Evolutionary conservation across 129 eudicot species (phyloP).

Genomic region (Flaveria linearis): DNA sequence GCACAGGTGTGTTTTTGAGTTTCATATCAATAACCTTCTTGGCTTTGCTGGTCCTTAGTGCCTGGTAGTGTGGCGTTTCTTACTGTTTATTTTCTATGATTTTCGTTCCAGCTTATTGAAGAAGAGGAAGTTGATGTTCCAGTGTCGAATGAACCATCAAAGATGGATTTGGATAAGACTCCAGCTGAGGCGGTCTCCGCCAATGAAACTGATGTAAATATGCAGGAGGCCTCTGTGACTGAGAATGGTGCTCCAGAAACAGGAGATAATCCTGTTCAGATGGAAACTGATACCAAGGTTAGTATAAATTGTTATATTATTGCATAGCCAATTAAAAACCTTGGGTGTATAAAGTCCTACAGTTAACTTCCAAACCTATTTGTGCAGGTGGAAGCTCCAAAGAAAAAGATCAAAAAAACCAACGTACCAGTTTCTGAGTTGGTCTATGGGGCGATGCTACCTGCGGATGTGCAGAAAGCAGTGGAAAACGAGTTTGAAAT

Average conservation of each 20-base stretch:
- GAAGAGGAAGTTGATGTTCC: constrained; percentile 88
- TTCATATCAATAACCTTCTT: not conserved
- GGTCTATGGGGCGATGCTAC: constrained; percentile 62
- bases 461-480: constrained; percentile 85
- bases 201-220: constrained; percentile 63
- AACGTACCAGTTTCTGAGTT: constrained; percentile 63
- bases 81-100: not conserved
- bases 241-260: constrained; percentile 72
- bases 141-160: constrained; percentile 58
- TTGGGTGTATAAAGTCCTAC: not conserved
- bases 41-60: not conserved
- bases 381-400: constrained; percentile 72
- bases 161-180: constrained; percentile 75
- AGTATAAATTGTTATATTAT: constrained; percentile 1
- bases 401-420: constrained; percentile 81
- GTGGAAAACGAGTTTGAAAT: constrained; percentile 88
- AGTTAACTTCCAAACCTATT: not conserved
- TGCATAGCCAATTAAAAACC: not conserved
- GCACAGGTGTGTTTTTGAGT: constrained; percentile 51
- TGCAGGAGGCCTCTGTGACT: constrained; percentile 76
- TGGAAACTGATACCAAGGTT: constrained; percentile 88
- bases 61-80: not conserved
- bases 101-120: constrained; percentile 61
- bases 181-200: constrained; percentile 45
- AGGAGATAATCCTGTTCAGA: constrained; percentile 61